Evolutionary conservation across 257 asterid genomes (phyloP), one percentile per base, ranked within the genome.

Genomic region (Salvia rosmarinus): DNA sequence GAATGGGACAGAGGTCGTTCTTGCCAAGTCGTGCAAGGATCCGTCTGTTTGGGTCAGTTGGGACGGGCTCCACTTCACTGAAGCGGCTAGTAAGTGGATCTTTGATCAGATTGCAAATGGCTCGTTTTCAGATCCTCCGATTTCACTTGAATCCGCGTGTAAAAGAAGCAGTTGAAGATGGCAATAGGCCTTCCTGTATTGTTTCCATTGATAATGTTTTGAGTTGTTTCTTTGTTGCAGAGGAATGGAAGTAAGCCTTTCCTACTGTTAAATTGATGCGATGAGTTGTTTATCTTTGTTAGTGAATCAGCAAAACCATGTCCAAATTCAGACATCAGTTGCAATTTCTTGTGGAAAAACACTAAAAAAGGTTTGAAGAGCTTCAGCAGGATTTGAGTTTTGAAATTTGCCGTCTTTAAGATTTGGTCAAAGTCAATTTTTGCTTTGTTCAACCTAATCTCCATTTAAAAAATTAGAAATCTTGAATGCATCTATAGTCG

Each of bases 21-120:
- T 79, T 1, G 91, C 88, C 0, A 79, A 79, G 51, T 83, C 97
- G 35, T 91, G 96, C 77, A 66, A 34, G 72, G 75, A 82, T 79
- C 97, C 96, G 23, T 79, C 88, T 0, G 72, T 46, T 70, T 74
- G 77, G 50, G 52, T 89, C 28, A 84, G 67, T 40, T 91, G 96
- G 97, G 97, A 91, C 47, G 97, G 97, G 21, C 54, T 79, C 47
- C 97, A 91, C 77, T 91, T 82, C 76, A 87, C 96, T 0, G 91
- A 91, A 74, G 88, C 92, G 25, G 96, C 96, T 5, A 91, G 83
- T 71, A 82, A 67, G 64, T 89, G 96, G 96, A 77, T 85, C 77
- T 89, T 87, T 73, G 77, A 87, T 66, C 86, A 74, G 57, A 86
- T 89, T 44, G 81, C 65, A 6, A 51, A 82, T 32, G 97, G 96